Percentiles rank a stretch among this genome's conserved stretches.
Conservation (phyloP, 306 rosid genomes). For the Medicago arabica region DNA sequence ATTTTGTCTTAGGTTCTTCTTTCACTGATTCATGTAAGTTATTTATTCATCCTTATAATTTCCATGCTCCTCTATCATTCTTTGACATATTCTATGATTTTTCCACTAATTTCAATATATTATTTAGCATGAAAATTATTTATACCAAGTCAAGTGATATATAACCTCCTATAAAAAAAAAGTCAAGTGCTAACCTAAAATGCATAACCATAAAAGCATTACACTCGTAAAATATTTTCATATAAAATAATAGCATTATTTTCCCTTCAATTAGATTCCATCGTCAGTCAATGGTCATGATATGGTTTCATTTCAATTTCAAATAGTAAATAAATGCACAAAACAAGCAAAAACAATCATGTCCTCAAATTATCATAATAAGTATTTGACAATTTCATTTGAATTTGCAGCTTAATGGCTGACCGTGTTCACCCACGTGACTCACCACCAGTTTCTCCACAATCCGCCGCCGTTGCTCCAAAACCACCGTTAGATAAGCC, state of each 20-base stretch:
- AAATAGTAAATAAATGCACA: not conserved
- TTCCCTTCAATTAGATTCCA: not conserved
- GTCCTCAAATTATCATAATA: not conserved
- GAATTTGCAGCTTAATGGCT: slow-evolving; percentile 48
- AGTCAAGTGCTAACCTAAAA: not conserved
- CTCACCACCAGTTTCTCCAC: slow-evolving; percentile 40
- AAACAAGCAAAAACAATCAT: too few species aligned
- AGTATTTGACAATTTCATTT: not conserved
- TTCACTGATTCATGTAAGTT: slow-evolving; percentile 9
- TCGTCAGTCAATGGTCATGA: not conserved
- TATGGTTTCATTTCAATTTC: not conserved
- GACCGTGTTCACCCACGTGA: slow-evolving; percentile 71
- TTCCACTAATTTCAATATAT: not conserved
- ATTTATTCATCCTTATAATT: not conserved
- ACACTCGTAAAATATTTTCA: not conserved
- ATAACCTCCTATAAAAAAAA: too few species aligned
- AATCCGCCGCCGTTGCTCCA: not conserved
- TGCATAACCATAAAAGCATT: not conserved
- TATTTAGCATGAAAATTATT: not conserved
- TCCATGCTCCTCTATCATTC: not conserved
- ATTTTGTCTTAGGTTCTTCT: not conserved
- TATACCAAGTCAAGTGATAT: not conserved
- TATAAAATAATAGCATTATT: not conserved
- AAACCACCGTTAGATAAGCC: slow-evolving; percentile 45
- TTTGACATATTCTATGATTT: not conserved